phyloP scores from a whole-genome alignment of 2,329 filamentous ascomycete genomes.

The Aspergillus pseudoglaucus region DNA sequence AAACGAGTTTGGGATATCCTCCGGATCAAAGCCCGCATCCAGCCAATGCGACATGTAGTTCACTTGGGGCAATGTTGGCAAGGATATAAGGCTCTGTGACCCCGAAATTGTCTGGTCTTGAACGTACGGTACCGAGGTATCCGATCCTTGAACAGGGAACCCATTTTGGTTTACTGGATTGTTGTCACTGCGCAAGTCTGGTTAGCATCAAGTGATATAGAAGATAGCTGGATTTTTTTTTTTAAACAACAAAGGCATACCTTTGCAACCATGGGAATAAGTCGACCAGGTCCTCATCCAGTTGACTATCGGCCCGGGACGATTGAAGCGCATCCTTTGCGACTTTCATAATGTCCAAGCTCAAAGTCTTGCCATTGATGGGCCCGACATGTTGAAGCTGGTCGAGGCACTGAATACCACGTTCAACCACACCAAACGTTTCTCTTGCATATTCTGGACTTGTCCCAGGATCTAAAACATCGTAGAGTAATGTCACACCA shows the following conservation, averaged over 20 bases:
- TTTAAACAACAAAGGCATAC: background rate
- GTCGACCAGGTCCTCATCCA: conserved; percentile 5
- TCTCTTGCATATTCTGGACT: conserved; percentile 4
- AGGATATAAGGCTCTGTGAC: background rate
- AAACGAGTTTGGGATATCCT: background rate
- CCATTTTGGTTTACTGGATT: background rate
- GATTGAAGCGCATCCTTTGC: conserved; percentile 9
- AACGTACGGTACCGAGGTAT: background rate
- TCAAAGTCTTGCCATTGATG: conserved; percentile 8
- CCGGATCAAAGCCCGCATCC: background rate
- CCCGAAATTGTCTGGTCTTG: background rate
- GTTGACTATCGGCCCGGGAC: background rate
- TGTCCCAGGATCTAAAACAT: conserved; percentile 5
- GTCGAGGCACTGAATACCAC: conserved; percentile 10
- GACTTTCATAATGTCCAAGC: conserved; percentile 12
- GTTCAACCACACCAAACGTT: conserved; percentile 8
- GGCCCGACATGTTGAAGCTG: conserved; percentile 10
- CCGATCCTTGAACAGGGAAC: background rate
- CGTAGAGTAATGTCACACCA: conserved; percentile 7
- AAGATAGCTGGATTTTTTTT: no score
- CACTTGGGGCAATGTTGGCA: background rate
- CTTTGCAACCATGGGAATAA: conserved; percentile 11
- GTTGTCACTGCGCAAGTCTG: background rate
- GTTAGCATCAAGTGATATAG: no score
- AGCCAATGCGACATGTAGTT: background rate